phyloP scores from a whole-genome alignment of 176 grass and related monocot species.

The Calamus simplicifolius region DNA sequence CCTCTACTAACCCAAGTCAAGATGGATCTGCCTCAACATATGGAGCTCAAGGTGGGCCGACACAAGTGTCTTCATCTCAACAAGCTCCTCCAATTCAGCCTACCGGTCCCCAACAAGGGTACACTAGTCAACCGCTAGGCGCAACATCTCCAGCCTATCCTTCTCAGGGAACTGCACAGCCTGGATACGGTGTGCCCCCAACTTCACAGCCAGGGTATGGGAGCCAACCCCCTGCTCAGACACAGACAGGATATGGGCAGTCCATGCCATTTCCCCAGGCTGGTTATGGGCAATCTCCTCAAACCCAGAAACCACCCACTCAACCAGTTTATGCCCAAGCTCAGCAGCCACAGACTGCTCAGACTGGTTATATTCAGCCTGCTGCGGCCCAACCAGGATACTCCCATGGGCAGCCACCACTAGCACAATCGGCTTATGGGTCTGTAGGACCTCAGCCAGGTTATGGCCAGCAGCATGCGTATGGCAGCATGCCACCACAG shows the following conservation, averaged over 20 bases:
- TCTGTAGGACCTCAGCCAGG: conserved; percentile 14
- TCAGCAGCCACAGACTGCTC: conserved; percentile 32
- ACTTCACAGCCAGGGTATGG: conserved; percentile 44
- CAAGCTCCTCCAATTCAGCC: conserved; percentile 34
- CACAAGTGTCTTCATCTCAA: conserved; percentile 28
- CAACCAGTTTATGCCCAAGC: conserved; percentile 46
- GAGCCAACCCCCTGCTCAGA: conserved; percentile 34
- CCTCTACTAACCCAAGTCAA: conserved; percentile 33
- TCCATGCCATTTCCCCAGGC: conserved; percentile 13
- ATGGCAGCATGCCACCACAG: conserved; percentile 32
- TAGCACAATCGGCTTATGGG: conserved; percentile 1
- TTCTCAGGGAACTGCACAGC: conserved; percentile 30
- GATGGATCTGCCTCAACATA: conserved; percentile 57
- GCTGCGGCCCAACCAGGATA: neutral
- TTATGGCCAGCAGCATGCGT: conserved; percentile 39
- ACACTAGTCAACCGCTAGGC: conserved; percentile 45
- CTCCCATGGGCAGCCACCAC: neutral
- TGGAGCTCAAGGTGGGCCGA: conserved; percentile 39
- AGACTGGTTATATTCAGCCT: conserved; percentile 48
- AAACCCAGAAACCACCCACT: conserved; percentile 33
- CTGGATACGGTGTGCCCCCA: conserved; percentile 34
- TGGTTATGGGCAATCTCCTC: conserved; percentile 43
- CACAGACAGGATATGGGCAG: conserved; percentile 51
- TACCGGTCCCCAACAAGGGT: conserved; percentile 37
- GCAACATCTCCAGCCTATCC: conserved; percentile 49